Base-by-base conservation (phyloP, 495 filamentous ascomycete genomes). In the Aspergillus ostianus region DNA sequence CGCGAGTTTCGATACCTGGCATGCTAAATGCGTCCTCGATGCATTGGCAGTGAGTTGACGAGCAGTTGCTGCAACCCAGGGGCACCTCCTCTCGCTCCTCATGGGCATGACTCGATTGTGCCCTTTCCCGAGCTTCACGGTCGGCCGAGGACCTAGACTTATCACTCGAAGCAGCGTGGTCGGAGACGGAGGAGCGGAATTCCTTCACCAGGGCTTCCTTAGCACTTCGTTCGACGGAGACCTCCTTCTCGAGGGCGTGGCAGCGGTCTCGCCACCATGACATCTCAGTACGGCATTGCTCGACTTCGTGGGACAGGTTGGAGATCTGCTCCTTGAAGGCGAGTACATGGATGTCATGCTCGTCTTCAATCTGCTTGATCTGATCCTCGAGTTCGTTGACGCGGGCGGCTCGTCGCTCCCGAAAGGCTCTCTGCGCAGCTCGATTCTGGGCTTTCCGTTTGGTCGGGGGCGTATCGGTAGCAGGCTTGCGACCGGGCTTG, bases 401-500 rank as follows among this genome's bases (percentile, higher is more conserved):
- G 21, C 88, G 87, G 13, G 90, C 90, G 2, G 91, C 91, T 58
- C 91, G 79, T 36, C 92, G 78, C 71, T 97, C 93, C n/a, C 93
- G 82, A 68, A 96, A 96, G 3, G 90, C 90, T 59, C 92, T 80
- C 75, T 97, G 93, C 15, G 93, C 92, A n/a, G 90, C 90, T 46
- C 93, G 82, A 71, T 97, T 97, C 70, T 97, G 93, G 0, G 90
- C 90, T 74, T 96, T 95, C 57, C 93, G 86, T 70, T 96, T 94
- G 44, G 91, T 96, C 2, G 91, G 91, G 13, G 92, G 92, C 4
- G 90, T 92, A 67, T 97, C 92, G 15, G 89, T 93, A 20, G 92
- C 91, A 10, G 93, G 93, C 72, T 96, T 96, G 53, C 93, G 84
- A 41, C 92, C 93, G n/a, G 93, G 93, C 79, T 94, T 94, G 26